Conservation (phyloP, 1,284 basidiomycete genomes). For the Cryptococcus jaspeensis region DNA sequence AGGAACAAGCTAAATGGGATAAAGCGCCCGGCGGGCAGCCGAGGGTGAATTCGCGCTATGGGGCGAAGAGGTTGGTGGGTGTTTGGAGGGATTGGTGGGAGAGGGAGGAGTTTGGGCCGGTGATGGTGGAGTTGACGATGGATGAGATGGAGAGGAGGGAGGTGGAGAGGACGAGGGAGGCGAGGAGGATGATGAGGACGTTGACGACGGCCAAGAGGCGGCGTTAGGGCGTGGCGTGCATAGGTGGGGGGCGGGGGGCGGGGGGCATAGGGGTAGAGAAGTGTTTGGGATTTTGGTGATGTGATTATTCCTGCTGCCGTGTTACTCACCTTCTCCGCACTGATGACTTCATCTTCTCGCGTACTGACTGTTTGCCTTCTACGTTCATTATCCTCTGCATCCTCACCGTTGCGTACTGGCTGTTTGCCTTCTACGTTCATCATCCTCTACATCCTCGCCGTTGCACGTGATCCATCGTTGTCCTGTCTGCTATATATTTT, state of each 20-base stretch:
- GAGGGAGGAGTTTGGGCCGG: conserved; percentile 85
- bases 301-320: no score
- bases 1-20: conserved; percentile 63
- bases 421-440: no score
- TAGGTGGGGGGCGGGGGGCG: background rate
- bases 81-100: conserved; percentile 96
- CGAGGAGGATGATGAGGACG: conserved; percentile 50
- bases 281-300: no score
- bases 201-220: conserved; percentile 18
- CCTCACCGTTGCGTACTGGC: no score
- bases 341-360: no score
- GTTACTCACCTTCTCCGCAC: no score
- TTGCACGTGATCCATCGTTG: no score
- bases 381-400: no score
- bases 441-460: no score
- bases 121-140: conserved; percentile 76
- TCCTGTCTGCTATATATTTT: no score
- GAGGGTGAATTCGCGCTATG: conserved; percentile 58
- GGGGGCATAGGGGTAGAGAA: no score
- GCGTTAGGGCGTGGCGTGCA: conserved; percentile 5
- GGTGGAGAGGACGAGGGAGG: conserved; percentile 73
- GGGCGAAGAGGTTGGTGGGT: conserved; percentile 77
- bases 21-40: conserved; percentile 54
- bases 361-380: no score
- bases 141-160: conserved; percentile 92